Conservation (phyloP, 192 early-diverging fungal species). For the Coemansia sp. region DNA sequence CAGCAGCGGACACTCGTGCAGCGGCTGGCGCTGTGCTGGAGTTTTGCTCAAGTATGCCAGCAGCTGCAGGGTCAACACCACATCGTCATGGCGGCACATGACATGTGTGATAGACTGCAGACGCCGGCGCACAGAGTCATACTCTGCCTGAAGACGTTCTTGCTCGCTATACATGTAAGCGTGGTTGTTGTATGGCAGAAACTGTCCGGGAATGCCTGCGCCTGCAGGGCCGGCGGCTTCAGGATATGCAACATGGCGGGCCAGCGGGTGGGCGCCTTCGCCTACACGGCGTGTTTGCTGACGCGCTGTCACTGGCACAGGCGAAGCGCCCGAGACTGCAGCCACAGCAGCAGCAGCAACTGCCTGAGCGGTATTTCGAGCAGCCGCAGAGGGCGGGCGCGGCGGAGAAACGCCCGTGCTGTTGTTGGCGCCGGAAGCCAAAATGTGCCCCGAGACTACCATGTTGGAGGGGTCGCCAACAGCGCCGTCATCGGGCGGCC, state of each 20-base stretch:
- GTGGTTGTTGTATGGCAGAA: conserved; percentile 32
- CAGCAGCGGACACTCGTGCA: conserved; percentile 47
- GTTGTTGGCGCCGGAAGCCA: conserved; percentile 47
- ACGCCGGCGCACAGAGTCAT: conserved; percentile 31
- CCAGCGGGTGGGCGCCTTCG: conserved; percentile 41
- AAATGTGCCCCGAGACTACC: conserved; percentile 36
- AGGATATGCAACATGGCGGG: conserved; percentile 34
- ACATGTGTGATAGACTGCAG: conserved; percentile 52
- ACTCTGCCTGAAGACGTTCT: conserved; percentile 45
- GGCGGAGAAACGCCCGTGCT: conserved; percentile 29
- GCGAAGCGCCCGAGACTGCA: conserved; percentile 25
- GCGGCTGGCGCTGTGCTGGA: conserved; percentile 66
- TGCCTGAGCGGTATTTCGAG: conserved; percentile 39
- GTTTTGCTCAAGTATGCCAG: conserved; percentile 90
- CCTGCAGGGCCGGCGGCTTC: conserved; percentile 11
- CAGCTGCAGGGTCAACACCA: conserved; percentile 78
- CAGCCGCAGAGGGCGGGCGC: conserved; percentile 27
- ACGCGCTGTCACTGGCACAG: conserved; percentile 22
- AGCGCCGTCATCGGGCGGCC: conserved; percentile 21
- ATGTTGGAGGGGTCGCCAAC: conserved; percentile 43
- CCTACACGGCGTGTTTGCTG: conserved; percentile 33
- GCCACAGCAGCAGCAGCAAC: conserved; percentile 41
- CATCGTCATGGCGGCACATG: conserved; percentile 77
- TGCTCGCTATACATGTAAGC: conserved; percentile 48
- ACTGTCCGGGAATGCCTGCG: conserved; percentile 17